phyloP scores from a whole-genome alignment of 2,329 filamentous ascomycete species.

The Chaetomium sp. region DNA sequence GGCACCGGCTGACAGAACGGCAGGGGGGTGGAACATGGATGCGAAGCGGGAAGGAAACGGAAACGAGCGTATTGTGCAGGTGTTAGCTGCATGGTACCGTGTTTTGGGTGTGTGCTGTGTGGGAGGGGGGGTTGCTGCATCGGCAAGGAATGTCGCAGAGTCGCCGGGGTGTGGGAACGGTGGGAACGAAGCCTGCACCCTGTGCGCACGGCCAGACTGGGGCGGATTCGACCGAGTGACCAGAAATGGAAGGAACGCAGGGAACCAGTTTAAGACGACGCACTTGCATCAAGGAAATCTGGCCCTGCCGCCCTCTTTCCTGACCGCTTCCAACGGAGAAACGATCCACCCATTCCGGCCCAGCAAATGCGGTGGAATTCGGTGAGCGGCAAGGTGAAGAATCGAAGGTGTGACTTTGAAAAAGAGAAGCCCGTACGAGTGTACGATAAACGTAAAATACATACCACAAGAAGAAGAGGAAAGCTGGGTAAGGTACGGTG shows the following conservation, averaged over 20 bases:
- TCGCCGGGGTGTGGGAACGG: background rate
- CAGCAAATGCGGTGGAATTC: no score
- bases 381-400: no score
- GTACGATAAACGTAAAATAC: background rate
- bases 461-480: background rate
- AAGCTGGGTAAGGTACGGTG: constrained; percentile 1
- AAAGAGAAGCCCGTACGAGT: background rate
- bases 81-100: constrained; percentile 23
- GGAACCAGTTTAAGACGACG: background rate
- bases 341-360: background rate
- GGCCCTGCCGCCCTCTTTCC: constrained; percentile 19
- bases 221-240: constrained; percentile 29
- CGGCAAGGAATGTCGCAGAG: background rate
- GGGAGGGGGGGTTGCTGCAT: constrained; percentile 14
- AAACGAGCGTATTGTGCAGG: constrained; percentile 25
- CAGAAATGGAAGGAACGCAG: constrained; percentile 22
- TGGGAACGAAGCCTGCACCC: no score
- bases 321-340: constrained; percentile 21
- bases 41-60: constrained; percentile 23
- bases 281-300: constrained; percentile 9
- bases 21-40: constrained; percentile 22
- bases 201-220: constrained; percentile 22
- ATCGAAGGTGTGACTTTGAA: background rate
- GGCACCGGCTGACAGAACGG: constrained; percentile 27
- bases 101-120: background rate